Base-by-base conservation (phyloP, 2,329 filamentous ascomycete genomes). In the Thielaviopsis musarum region DNA sequence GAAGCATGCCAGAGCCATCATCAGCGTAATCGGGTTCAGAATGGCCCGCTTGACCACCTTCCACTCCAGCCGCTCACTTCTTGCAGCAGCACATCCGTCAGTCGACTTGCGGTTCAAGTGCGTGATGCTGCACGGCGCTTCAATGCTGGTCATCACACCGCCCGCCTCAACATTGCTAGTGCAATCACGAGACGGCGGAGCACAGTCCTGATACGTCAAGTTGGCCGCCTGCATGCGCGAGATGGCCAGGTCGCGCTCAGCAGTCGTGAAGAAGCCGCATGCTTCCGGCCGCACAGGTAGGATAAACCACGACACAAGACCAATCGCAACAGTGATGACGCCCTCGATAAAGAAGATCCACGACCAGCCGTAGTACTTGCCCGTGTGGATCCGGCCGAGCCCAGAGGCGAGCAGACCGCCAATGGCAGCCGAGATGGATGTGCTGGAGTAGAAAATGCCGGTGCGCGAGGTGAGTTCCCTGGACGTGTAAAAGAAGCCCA, bases 361-460 rank as follows among this genome's bases (percentile, higher is more conserved):
- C 21, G 74, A 70, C 74, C 72, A 74, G 0, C 70, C 68, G 24
- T 69, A 66, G 28, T 74, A 66, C 15, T 69, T 69, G 13, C 66
- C 62, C 2, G 69, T 67, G 52, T 71, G 69, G 24, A 70, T 65
- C 13, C 70, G 68, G 12, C 74, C 70, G 69, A 77, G 73, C 2
- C 70, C 70, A 62, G 71, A 72, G 41, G 70, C 69, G 9, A 76
- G 66, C 21, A 76, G 72, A 7, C 70, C 74, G 10, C 80, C 81
- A 64, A 85, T 84, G 0, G 79, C 84, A 0, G 84, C 84, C 0
- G 83, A 82, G 0, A 88, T 71, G 0, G 85, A 83, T 0, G 84
- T 84, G 0, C 83, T 83, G 3, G 81, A 84, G 71, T 66, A 67
- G 52, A 67, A 66, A 1, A 66, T 59, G 3, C 65, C 65, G 5